These are phyloP conservation scores for Solanum virginianum DNA, from an alignment of 257 asterid species.

Conservation along the genomic window DNA sequence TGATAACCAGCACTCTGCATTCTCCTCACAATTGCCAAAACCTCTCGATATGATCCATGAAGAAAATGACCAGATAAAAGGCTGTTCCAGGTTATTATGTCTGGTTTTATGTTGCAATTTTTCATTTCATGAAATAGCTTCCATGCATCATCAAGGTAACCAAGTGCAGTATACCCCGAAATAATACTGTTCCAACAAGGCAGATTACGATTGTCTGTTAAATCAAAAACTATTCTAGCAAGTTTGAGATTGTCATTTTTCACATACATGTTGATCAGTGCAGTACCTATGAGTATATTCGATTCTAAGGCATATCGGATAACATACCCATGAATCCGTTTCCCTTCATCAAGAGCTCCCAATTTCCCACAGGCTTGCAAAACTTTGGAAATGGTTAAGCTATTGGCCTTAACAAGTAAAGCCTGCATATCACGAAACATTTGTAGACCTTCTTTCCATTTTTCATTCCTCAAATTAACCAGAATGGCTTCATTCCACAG, in stretches of 20 bases:
- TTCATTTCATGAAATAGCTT: slow-evolving; percentile 30
- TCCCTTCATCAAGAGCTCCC: slow-evolving; percentile 34
- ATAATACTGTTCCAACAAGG: slow-evolving; percentile 54
- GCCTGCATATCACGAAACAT: slow-evolving; percentile 27
- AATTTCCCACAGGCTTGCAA: slow-evolving; percentile 52
- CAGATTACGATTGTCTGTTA: slow-evolving; percentile 28
- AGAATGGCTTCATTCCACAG: slow-evolving; percentile 54
- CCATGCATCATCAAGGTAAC: slow-evolving; percentile 29
- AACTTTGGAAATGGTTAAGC: slow-evolving; percentile 24
- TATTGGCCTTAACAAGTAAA: slow-evolving; percentile 11
- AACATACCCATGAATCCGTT: slow-evolving; percentile 49
- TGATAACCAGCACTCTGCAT: slow-evolving; percentile 40
- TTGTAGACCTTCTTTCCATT: slow-evolving; percentile 29
- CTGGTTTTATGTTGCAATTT: slow-evolving; percentile 26
- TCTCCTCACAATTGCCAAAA: slow-evolving; percentile 13
- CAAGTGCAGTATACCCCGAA: slow-evolving; percentile 29
- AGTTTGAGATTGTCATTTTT: slow-evolving; percentile 15
- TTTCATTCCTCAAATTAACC: slow-evolving; percentile 37
- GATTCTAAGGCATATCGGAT: slow-evolving; percentile 31
- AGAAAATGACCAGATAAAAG: slow-evolving; percentile 40
- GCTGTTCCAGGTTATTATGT: slow-evolving; percentile 52
- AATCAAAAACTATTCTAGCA: slow-evolving; percentile 36
- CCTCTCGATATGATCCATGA: slow-evolving; percentile 23
- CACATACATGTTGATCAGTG: slow-evolving; percentile 44
- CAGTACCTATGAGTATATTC: slow-evolving; percentile 26